A percentile compares a stretch with the other conserved stretches of the same genome.
Conservation (phyloP, 73 alveolate genomes). For the Symbiodinium natans region DNA sequence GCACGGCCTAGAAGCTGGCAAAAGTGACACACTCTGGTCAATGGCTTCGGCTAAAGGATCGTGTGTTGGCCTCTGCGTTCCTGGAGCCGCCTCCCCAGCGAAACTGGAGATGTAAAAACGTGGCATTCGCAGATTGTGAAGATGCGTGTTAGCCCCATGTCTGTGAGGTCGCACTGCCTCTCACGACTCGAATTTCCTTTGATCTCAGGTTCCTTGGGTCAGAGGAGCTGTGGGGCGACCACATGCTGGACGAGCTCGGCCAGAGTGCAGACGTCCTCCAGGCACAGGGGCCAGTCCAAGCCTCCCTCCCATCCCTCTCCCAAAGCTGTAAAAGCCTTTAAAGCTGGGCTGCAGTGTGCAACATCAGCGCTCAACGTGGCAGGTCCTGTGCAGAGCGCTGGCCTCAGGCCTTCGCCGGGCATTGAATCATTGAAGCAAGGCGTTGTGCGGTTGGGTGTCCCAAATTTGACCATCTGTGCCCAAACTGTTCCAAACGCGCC, state of each 20-base stretch:
- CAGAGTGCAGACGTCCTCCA: neutral
- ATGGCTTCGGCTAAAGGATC: neutral
- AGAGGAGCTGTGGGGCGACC: constrained; percentile 48
- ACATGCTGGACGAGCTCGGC: neutral
- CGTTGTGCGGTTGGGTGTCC: too few species aligned
- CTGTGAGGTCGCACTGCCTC: neutral
- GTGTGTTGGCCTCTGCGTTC: constrained; percentile 26
- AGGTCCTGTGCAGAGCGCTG: neutral
- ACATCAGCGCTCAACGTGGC: too few species aligned
- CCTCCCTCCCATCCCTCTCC: too few species aligned
- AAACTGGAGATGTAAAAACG: neutral
- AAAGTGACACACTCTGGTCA: neutral
- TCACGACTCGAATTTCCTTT: neutral
- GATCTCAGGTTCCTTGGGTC: constrained; percentile 31
- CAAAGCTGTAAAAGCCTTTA: too few species aligned
- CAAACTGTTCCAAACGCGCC: too few species aligned
- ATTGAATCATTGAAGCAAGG: too few species aligned
- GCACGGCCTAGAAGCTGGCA: too few species aligned
- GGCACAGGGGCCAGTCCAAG: too few species aligned
- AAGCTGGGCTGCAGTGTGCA: too few species aligned
- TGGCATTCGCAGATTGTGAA: neutral
- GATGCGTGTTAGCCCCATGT: neutral
- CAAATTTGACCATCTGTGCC: too few species aligned
- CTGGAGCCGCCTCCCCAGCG: constrained; percentile 14
- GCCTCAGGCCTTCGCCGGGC: too few species aligned